Conservation (phyloP, 2,329 filamentous ascomycete species). For the Paramyrothecium roridum region DNA sequence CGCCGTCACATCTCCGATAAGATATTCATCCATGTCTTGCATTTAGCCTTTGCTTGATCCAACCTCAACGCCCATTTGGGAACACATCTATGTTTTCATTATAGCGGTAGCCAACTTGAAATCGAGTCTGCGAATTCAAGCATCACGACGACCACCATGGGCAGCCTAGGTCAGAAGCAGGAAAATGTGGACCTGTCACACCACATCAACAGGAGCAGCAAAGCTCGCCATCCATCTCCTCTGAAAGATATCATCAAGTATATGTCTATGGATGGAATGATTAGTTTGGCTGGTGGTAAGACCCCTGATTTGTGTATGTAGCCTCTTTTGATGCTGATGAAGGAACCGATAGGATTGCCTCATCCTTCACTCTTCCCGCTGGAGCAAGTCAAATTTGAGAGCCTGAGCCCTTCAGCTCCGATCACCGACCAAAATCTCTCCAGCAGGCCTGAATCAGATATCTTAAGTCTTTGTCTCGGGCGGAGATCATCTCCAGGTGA, state of each 20-base stretch:
- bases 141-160: constrained; percentile 1
- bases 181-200: constrained; percentile 20
- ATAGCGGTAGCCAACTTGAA: no score
- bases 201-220: constrained; percentile 25
- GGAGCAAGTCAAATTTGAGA: constrained; percentile 9
- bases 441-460: background rate
- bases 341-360: constrained; percentile 14
- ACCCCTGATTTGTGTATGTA: no score
- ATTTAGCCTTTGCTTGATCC: no score
- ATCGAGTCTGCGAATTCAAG: constrained; percentile 1
- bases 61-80: no score
- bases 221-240: constrained; percentile 23
- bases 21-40: no score
- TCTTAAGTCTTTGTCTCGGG: constrained; percentile 4
- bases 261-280: constrained; percentile 29
- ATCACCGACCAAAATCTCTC: no score
- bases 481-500: constrained; percentile 3
- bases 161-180: constrained; percentile 1
- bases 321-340: no score
- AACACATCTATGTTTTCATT: no score
- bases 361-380: constrained; percentile 24
- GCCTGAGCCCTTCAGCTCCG: constrained; percentile 4
- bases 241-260: constrained; percentile 29
- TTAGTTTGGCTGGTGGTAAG: constrained; percentile 25
- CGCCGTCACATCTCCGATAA: no score